Conservation (phyloP, 148 eudicot genomes). For the Cornus controversa region DNA sequence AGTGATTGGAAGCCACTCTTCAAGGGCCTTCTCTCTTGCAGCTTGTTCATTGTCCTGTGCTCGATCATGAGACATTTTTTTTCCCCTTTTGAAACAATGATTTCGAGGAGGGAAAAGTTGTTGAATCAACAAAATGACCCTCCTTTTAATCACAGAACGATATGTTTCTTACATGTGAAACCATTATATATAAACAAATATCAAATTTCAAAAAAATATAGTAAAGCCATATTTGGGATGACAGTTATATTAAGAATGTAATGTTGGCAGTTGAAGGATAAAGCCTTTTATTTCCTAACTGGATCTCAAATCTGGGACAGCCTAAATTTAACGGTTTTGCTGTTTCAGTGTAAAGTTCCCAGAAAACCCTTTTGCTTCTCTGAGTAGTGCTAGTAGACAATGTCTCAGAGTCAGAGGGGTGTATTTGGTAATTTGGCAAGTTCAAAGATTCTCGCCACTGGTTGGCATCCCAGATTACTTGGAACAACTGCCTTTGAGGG, state of each 20-base stretch:
- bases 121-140: not conserved
- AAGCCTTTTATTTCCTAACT: not conserved
- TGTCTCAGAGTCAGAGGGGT: not conserved
- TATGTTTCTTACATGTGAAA: not conserved
- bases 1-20: constrained; percentile 40
- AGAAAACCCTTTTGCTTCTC: not conserved
- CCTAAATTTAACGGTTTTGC: not conserved
- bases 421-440: not conserved
- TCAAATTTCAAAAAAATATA: not conserved
- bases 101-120: not conserved
- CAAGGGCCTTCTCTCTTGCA: constrained; percentile 21
- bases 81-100: not conserved
- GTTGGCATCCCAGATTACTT: not conserved
- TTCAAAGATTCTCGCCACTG: not conserved
- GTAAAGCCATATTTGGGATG: not conserved
- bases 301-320: not conserved
- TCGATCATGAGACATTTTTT: not conserved
- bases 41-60: not conserved
- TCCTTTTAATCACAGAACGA: not conserved
- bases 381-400: not conserved
- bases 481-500: not conserved
- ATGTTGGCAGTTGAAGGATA: too few species aligned
- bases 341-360: not conserved
- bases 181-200: not conserved
- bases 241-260: not conserved